phyloP scores from a whole-genome alignment of 1,139 yeast genomes.

The Trichomonascaceae sp. region DNA sequence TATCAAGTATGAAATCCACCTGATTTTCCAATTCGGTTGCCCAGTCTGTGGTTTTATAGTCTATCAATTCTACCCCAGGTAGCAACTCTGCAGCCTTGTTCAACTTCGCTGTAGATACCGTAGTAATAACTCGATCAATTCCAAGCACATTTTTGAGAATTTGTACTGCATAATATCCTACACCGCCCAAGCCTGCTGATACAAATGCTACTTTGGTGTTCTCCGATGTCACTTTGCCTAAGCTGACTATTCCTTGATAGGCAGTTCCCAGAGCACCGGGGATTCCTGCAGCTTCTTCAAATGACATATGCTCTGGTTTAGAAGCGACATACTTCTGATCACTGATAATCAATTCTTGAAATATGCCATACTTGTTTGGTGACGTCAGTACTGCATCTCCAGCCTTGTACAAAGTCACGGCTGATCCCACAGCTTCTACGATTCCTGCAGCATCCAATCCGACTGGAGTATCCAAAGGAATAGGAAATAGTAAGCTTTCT shows the following conservation, averaged over 20 bases:
- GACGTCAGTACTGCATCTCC: slow-evolving; percentile 50
- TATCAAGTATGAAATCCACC: slow-evolving; percentile 11
- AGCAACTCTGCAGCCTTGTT: slow-evolving; percentile 9
- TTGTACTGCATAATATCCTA: slow-evolving; percentile 9
- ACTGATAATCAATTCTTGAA: slow-evolving; percentile 4
- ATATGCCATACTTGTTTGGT: slow-evolving; percentile 42
- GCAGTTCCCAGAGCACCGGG: slow-evolving; percentile 8
- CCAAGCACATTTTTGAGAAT: slow-evolving; percentile 9
- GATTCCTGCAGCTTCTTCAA: slow-evolving; percentile 13
- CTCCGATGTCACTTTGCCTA: slow-evolving; percentile 19
- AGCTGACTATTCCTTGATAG: background rate
- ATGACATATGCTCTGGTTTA: slow-evolving; percentile 8
- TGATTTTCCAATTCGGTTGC: slow-evolving; percentile 5
- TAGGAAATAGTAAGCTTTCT: background rate
- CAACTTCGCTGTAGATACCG: slow-evolving; percentile 12
- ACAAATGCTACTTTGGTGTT: background rate
- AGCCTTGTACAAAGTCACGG: slow-evolving; percentile 42
- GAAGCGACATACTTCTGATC: slow-evolving; percentile 1
- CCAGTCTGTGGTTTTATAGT: slow-evolving; percentile 11
- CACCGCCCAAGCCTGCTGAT: slow-evolving; percentile 5
- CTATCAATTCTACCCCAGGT: slow-evolving; percentile 10
- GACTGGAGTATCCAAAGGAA: slow-evolving; percentile 44
- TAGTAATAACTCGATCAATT: slow-evolving; percentile 11
- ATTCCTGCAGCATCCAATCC: slow-evolving; percentile 46
- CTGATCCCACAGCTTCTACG: slow-evolving; percentile 52